Evolutionary conservation across 2,329 filamentous ascomycete genomes (phyloP).

Genomic region (Coleophoma eucalyptorum): DNA sequence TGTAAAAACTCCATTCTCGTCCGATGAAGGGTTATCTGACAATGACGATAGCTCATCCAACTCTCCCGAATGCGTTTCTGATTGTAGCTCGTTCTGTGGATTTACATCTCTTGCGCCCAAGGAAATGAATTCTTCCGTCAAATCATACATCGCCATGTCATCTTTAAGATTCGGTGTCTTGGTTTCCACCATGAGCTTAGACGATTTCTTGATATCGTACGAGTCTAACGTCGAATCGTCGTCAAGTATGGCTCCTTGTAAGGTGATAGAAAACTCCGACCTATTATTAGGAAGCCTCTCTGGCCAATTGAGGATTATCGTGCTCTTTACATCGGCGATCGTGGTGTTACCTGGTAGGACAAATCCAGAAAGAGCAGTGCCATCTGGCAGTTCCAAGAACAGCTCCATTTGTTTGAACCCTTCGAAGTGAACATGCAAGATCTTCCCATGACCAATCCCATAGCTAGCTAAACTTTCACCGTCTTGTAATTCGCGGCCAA

Average conservation of each 20-base stretch:
- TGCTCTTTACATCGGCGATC: neutral
- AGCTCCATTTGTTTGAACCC: neutral
- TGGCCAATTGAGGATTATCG: neutral
- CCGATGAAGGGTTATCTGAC: neutral
- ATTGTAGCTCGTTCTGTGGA: neutral
- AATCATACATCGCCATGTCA: slow-evolving; percentile 1
- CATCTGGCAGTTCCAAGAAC: neutral
- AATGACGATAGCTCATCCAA: neutral
- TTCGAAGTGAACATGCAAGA: neutral
- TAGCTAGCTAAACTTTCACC: no score
- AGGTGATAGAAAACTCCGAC: neutral
- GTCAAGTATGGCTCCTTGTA: neutral
- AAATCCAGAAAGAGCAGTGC: neutral
- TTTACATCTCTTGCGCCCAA: neutral
- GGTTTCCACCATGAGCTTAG: neutral
- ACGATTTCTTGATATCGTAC: neutral
- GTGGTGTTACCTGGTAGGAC: neutral
- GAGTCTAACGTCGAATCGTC: neutral
- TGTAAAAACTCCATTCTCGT: neutral
- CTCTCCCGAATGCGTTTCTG: neutral
- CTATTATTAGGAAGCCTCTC: neutral
- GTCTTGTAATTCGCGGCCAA: no score
- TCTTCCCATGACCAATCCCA: neutral
- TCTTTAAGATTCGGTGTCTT: neutral
- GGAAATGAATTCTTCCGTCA: neutral